These are phyloP conservation scores for Mariannaea sp. DNA, from an alignment of 2,329 filamentous ascomycete genomes.

Conservation along the genomic window DNA sequence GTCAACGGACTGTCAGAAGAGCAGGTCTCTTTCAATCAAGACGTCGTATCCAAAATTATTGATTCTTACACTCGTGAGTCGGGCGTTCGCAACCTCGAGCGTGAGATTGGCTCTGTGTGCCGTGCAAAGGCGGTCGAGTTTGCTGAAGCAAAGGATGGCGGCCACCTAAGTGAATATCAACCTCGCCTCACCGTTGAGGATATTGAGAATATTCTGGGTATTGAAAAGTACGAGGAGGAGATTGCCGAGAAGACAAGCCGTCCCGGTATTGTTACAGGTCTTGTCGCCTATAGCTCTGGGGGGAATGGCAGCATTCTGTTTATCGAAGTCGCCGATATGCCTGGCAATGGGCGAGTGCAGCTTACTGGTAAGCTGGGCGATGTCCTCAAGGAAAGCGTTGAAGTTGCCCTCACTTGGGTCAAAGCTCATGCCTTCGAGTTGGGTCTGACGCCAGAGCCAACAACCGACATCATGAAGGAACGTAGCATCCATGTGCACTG, in stretches of 20 bases:
- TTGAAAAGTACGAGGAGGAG: constrained; percentile 93
- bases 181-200: constrained; percentile 76
- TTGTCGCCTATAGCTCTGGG: constrained; percentile 92
- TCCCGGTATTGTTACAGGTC: constrained; percentile 91
- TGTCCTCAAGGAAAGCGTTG: constrained; percentile 94
- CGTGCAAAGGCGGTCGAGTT: constrained; percentile 94
- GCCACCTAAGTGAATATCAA: constrained; percentile 70
- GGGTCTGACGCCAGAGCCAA: constrained; percentile 77
- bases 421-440: constrained; percentile 94
- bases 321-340: constrained; percentile 98
- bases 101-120: constrained; percentile 93
- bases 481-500: constrained; percentile 96
- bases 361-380: constrained; percentile 96
- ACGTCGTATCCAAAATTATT: constrained; percentile 93
- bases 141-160: constrained; percentile 83
- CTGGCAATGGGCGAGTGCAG: constrained; percentile 87
- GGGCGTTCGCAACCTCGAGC: constrained; percentile 93
- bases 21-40: constrained; percentile 76
- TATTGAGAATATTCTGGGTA: constrained; percentile 87
- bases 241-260: constrained; percentile 84
- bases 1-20: constrained; percentile 82
- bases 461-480: constrained; percentile 94
- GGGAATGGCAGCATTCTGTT: constrained; percentile 96
- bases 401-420: constrained; percentile 96
- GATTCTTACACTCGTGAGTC: constrained; percentile 96